Conservation (phyloP, 768 basidiomycete species). For the Nevesoporus exiguus region DNA sequence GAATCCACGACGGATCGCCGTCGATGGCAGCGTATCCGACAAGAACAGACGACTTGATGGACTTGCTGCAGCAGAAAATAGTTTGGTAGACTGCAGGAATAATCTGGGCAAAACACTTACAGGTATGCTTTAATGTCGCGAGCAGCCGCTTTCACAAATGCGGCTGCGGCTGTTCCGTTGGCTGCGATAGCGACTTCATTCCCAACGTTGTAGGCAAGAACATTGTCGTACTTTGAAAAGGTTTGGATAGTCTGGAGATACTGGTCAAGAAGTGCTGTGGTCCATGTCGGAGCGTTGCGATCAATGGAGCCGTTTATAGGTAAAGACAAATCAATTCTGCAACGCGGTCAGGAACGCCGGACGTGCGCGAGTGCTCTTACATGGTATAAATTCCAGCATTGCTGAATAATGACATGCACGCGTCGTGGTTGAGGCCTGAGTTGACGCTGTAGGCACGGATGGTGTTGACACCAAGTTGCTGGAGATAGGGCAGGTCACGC, state of each 20-base stretch:
- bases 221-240: constrained; percentile 85
- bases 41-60: constrained; percentile 60
- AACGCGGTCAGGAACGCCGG: constrained; percentile 7
- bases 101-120: constrained; percentile 37
- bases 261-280: constrained; percentile 71
- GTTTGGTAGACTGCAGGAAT: neutral
- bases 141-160: constrained; percentile 89
- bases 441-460: constrained; percentile 88
- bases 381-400: constrained; percentile 84
- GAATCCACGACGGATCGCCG: constrained; percentile 57
- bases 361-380: constrained; percentile 43
- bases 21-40: constrained; percentile 88
- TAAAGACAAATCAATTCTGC: constrained; percentile 80
- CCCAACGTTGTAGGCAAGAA: constrained; percentile 86
- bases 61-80: constrained; percentile 40
- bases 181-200: constrained; percentile 69
- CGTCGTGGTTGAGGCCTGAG: constrained; percentile 77
- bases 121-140: constrained; percentile 86
- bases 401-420: constrained; percentile 77
- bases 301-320: constrained; percentile 86
- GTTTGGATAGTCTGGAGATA: constrained; percentile 76
- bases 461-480: constrained; percentile 74
- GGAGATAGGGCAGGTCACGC: constrained; percentile 76
- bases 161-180: constrained; percentile 57
- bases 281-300: constrained; percentile 70